Base-by-base conservation (phyloP, 2,329 filamentous ascomycete genomes). In the Cladosporium sp. region DNA sequence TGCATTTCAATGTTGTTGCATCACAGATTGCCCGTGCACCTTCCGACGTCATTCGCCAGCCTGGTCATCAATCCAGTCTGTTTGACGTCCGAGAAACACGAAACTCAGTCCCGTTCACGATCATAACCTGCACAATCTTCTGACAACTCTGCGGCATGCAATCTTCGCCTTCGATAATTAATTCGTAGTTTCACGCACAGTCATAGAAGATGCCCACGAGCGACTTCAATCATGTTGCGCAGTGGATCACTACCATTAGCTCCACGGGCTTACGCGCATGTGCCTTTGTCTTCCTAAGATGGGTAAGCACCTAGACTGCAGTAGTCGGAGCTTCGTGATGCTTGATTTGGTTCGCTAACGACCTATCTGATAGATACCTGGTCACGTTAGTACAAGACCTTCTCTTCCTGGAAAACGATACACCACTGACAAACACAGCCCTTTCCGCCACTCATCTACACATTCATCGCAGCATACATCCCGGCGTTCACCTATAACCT, bases 391-490 rank as follows among this genome's bases (percentile, higher is more conserved):
- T 63, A 24, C 9, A n/a, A 2, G 4, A 0, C 24, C 5, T 9
- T 34, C 22, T 3, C 4, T 9, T 19, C 36, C 20, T 13, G 19
- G 29, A 27, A 9, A 47, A 32, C 3, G n/a, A 37, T 15, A 8
- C 38, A 37, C 61, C 32, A 64, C 54, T 32, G n/a, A 36, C 43
- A 24, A 2, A 2, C 8, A 3, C 43, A 69, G 66, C 56, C 53
- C 37, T 62, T 68, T 44, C 64, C 65, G 29, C 61, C 63, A 5
- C 29, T 61, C 24, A 56, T 68, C 29, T 57, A 61, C 43, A 70
- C 74, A 3, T 63, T 70, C 3, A 61, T 77, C 36, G 67, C 65
- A 18, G 56, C 77, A 17, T 79, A 80, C 59, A 56, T 77, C 9
- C 64, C 71, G 1, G 68, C 71, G 12, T 68, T 68, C 55, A 55